Evolutionary conservation across 495 filamentous ascomycete species (phyloP), one percentile per base, ranked within the genome.

Genomic region (Penicillium goetzii): DNA sequence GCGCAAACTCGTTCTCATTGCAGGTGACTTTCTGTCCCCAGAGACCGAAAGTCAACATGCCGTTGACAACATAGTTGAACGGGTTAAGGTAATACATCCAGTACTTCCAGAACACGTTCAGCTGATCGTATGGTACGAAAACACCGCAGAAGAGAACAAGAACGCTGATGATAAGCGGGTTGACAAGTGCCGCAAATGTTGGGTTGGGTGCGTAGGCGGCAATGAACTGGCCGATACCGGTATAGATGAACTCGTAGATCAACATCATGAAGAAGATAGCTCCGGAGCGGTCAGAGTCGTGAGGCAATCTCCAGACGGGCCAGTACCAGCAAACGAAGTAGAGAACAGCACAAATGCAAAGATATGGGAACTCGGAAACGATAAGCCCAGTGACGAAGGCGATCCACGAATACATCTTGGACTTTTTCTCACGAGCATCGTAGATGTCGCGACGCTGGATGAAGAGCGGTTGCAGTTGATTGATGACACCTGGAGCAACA

Each of bases 51-150:
- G 84, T 80, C 49, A 91, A 64, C 75, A 91, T 83, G 43, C 82
- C 82, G 52, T 76, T 79, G 40, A 91, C 84, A 6, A 90, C 74
- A 63, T 92, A 92, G 33, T 86, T 89, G 70, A 91, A 86, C 4
- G 90, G 89, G 34, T 87, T 88, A 58, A 90, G 77, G 52, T 82
- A 87, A 73, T 92, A 92, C 67, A 90, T 88, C 90, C 89, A 92
- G 82, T 90, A 92, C 19, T 82, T 77, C 62, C 89, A 89, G 58
- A 90, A 81, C 3, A 76, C 83, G 33, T 80, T 77, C 23, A 90
- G 86, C 61, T 80, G 75, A 0, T 59, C 38, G 56, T 80, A 76
- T 0, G 77, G 77, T 2, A 80, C 76, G 41, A 77, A 59, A 0
- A 79, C 78, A 61, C 78, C 75, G 51, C 86, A 87, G 68, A 87